phyloP scores from a whole-genome alignment of 176 grass and related monocot species.

The Thinopyrum elongatum region DNA sequence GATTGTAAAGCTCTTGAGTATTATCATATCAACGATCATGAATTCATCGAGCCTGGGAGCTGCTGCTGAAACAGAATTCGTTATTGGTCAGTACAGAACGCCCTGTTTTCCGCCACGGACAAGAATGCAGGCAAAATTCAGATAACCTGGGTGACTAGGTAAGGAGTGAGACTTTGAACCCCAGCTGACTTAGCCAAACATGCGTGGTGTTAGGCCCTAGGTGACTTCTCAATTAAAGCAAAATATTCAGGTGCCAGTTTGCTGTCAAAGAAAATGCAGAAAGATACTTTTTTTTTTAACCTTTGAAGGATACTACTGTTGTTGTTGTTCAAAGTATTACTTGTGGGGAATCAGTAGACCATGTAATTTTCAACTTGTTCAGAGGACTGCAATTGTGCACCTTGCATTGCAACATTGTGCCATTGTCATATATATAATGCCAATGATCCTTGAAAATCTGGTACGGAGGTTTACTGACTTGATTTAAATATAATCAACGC shows the following conservation, averaged over 20 bases:
- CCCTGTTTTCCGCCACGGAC: not conserved
- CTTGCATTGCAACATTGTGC: not conserved
- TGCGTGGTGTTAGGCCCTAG: not conserved
- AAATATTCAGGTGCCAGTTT: not conserved
- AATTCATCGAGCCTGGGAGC: not conserved
- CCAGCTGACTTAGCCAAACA: not conserved
- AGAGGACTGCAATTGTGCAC: not conserved
- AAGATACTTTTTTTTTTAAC: not conserved
- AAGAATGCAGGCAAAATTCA: not conserved
- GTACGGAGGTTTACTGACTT: not conserved
- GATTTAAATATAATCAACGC: not conserved
- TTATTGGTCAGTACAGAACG: not conserved
- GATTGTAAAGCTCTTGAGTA: not conserved
- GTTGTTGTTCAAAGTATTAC: not conserved
- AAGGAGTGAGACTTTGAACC: not conserved
- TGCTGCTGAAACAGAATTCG: not conserved
- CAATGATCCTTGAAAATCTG: not conserved
- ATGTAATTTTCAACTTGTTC: not conserved
- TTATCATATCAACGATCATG: constrained; percentile 21
- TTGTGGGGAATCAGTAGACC: not conserved
- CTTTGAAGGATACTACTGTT: not conserved
- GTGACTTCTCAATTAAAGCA: not conserved
- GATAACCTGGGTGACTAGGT: not conserved
- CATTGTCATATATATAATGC: not conserved
- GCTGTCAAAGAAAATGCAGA: not conserved